Conservation (phyloP, 176 grass and related monocot genomes). For the Lolium perenne region DNA sequence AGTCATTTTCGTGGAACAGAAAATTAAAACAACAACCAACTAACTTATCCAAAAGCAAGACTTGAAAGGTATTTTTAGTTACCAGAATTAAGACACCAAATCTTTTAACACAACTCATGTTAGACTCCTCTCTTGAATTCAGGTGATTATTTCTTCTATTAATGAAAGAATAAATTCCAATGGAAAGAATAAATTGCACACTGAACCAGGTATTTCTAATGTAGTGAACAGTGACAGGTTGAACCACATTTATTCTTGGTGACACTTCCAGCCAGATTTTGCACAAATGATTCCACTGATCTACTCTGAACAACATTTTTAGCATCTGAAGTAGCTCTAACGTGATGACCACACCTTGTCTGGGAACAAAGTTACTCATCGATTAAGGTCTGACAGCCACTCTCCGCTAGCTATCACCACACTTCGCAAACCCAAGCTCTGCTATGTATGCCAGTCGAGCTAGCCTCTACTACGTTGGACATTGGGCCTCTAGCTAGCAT, state of each 20-base stretch:
- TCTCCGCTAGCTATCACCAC: too few species aligned
- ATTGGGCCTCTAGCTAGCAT: neutral
- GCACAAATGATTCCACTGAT: neutral
- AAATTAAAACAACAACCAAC: neutral
- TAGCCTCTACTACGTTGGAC: neutral
- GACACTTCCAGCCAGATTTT: slow-evolving; percentile 3
- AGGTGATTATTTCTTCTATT: neutral
- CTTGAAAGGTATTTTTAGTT: neutral
- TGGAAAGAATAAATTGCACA: slow-evolving; percentile 13
- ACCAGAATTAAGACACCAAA: neutral
- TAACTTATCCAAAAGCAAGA: slow-evolving; percentile 22
- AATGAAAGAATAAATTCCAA: slow-evolving; percentile 14
- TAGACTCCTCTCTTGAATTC: neutral
- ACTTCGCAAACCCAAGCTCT: too few species aligned
- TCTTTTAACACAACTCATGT: slow-evolving; percentile 11
- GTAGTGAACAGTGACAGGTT: neutral
- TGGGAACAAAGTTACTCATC: neutral
- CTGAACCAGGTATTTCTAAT: neutral
- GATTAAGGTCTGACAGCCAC: slow-evolving; percentile 1
- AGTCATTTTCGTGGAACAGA: neutral
- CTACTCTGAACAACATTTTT: neutral
- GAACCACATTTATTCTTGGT: slow-evolving; percentile 1
- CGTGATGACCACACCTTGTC: slow-evolving; percentile 2
- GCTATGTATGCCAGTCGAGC: neutral
- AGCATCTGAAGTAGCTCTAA: slow-evolving; percentile 2